phyloP scores from a whole-genome alignment of 139 green algal genomes.

The Chlamydomonas incerta region DNA sequence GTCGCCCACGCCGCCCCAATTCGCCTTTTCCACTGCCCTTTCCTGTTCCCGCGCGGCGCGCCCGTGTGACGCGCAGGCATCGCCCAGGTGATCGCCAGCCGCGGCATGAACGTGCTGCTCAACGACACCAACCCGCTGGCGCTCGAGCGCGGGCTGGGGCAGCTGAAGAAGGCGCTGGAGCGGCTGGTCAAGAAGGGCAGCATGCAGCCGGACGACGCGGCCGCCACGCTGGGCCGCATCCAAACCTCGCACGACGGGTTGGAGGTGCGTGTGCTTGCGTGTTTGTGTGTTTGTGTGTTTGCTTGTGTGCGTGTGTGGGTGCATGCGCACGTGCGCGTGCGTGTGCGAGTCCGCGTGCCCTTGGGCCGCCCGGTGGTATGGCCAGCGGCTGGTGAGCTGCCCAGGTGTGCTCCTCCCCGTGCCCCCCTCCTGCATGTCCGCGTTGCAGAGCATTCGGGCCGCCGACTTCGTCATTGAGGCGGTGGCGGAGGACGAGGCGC shows the following conservation, averaged over 20 bases:
- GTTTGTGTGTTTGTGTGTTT: too few relatives aligned
- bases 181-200: conserved; percentile 48
- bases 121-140: conserved; percentile 19
- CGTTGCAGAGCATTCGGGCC: too few relatives aligned
- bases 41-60: neutral
- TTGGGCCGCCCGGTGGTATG: too few relatives aligned
- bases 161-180: conserved; percentile 46
- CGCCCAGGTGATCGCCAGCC: conserved; percentile 5
- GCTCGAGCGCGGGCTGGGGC: conserved; percentile 42
- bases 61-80: conserved; percentile 19
- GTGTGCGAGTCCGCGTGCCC: too few relatives aligned
- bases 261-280: conserved; percentile 25
- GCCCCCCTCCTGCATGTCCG: too few relatives aligned
- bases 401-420: too few relatives aligned
- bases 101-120: conserved; percentile 18
- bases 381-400: too few relatives aligned
- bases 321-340: too few relatives aligned
- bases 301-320: too few relatives aligned
- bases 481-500: conserved; percentile 81
- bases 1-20: too few relatives aligned
- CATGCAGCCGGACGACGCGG: conserved; percentile 28
- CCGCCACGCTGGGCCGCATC: conserved; percentile 27
- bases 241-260: conserved; percentile 9
- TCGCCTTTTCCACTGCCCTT: neutral
- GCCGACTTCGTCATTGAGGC: conserved; percentile 92